phyloP scores from a whole-genome alignment of 2,329 filamentous ascomycete species.

The Trichoderma koningiopsis region DNA sequence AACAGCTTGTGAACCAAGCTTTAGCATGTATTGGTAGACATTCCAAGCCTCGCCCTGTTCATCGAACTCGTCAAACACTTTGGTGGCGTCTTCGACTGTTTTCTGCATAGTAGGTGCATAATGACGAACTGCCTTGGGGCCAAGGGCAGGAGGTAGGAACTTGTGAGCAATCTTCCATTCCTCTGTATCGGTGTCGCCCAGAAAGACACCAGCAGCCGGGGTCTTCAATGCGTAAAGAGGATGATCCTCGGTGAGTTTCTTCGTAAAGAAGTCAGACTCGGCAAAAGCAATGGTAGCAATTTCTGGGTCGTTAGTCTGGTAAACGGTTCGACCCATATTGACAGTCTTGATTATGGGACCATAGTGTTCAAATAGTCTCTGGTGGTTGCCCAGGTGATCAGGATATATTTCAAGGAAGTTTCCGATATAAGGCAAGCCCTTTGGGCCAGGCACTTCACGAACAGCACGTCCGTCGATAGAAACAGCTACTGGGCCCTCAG shows the following conservation, averaged over 20 bases:
- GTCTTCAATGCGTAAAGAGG: slow-evolving; percentile 49
- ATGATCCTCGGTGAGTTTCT: slow-evolving; percentile 54
- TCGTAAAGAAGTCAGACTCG: slow-evolving; percentile 57
- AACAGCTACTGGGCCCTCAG: slow-evolving; percentile 43
- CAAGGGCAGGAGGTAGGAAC: slow-evolving; percentile 61
- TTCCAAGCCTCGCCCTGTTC: slow-evolving; percentile 50
- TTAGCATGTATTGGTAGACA: slow-evolving; percentile 54
- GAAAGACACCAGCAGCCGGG: slow-evolving; percentile 47
- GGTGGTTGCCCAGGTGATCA: slow-evolving; percentile 59
- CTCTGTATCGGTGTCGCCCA: slow-evolving; percentile 54
- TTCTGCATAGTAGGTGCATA: slow-evolving; percentile 62
- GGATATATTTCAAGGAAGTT: slow-evolving; percentile 59
- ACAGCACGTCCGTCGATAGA: slow-evolving; percentile 53
- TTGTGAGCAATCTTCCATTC: slow-evolving; percentile 59
- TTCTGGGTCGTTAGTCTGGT: slow-evolving; percentile 54
- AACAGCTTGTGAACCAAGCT: slow-evolving; percentile 50
- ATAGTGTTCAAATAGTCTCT: slow-evolving; percentile 55
- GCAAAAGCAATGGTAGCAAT: slow-evolving; percentile 49
- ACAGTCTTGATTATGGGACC: slow-evolving; percentile 55
- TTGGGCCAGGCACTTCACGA: slow-evolving; percentile 53
- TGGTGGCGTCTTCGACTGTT: slow-evolving; percentile 53
- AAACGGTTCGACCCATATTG: slow-evolving; percentile 53
- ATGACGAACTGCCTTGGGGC: slow-evolving; percentile 62
- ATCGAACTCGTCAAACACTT: slow-evolving; percentile 55
- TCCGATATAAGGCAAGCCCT: slow-evolving; percentile 52